Evolutionary conservation across 2,329 filamentous ascomycete species (phyloP).

Genomic region (Penicillium sp.): DNA sequence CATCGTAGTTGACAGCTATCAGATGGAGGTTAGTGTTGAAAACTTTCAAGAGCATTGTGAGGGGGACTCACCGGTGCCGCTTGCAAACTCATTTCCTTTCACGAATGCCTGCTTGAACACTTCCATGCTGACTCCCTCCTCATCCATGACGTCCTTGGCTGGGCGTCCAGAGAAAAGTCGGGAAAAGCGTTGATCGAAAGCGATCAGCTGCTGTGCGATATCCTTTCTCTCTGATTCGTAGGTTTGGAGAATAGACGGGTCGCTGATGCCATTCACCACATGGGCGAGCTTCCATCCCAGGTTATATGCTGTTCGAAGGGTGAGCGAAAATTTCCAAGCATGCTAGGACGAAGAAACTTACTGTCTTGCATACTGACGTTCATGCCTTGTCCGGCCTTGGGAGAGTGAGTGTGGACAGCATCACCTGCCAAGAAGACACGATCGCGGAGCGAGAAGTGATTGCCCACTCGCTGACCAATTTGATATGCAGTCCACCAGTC

Average conservation of each 20-base stretch:
- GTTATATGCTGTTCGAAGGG: slow-evolving; percentile 47
- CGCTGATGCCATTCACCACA: slow-evolving; percentile 47
- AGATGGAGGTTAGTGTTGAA: not conserved
- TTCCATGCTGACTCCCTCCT: slow-evolving; percentile 60
- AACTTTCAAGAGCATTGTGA: not conserved
- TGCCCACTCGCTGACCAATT: slow-evolving; percentile 65
- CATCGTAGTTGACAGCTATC: slow-evolving; percentile 56
- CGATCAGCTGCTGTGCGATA: slow-evolving; percentile 66
- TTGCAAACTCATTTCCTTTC: slow-evolving; percentile 61
- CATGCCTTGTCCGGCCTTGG: slow-evolving; percentile 60
- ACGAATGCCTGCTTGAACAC: slow-evolving; percentile 62
- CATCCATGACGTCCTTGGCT: slow-evolving; percentile 59
- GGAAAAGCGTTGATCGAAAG: slow-evolving; percentile 60
- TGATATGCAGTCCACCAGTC: slow-evolving; percentile 70
- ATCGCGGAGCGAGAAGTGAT: slow-evolving; percentile 55
- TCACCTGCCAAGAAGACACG: slow-evolving; percentile 71
- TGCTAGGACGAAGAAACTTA: slow-evolving; percentile 3
- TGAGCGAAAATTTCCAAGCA: not conserved
- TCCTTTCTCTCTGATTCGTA: slow-evolving; percentile 56
- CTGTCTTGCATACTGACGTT: slow-evolving; percentile 69
- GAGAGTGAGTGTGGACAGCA: slow-evolving; percentile 55
- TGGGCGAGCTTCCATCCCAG: slow-evolving; percentile 57
- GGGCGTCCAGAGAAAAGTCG: slow-evolving; percentile 58
- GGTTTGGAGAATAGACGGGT: slow-evolving; percentile 49
- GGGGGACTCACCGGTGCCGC: slow-evolving; percentile 47